A percentile compares a stretch with the other conserved stretches of the same genome.
These are phyloP conservation scores for Gossypium trilobum DNA, from an alignment of 441 rosid species.

Conservation along the genomic window DNA sequence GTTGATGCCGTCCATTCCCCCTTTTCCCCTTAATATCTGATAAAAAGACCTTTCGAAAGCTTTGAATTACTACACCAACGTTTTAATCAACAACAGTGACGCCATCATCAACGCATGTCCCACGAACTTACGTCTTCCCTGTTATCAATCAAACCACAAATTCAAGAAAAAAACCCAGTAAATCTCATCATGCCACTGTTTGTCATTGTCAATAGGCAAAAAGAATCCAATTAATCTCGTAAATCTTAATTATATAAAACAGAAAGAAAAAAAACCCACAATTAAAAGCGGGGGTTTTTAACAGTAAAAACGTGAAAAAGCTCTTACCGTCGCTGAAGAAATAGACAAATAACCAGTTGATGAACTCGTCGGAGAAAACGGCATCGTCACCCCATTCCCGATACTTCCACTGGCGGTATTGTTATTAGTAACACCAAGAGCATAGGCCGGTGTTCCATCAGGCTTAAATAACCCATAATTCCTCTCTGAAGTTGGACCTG, in stretches of 20 bases:
- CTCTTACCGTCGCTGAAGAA: slow-evolving; percentile 43
- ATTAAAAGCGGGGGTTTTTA: not conserved
- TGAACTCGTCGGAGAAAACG: slow-evolving; percentile 31
- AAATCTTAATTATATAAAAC: not conserved
- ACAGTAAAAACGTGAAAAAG: not conserved
- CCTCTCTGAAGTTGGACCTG: slow-evolving; percentile 91
- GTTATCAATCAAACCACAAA: slow-evolving; percentile 1
- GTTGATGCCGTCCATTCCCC: slow-evolving; percentile 17
- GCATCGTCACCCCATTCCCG: slow-evolving; percentile 7
- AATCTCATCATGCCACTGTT: not conserved
- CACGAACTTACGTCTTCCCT: slow-evolving; percentile 15
- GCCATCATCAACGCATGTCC: not conserved
- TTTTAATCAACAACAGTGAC: slow-evolving; percentile 7
- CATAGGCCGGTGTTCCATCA: slow-evolving; percentile 62
- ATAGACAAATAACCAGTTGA: slow-evolving; percentile 68
- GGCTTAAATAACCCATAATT: slow-evolving; percentile 88
- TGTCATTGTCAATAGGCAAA: not conserved
- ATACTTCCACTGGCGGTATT: slow-evolving; percentile 16
- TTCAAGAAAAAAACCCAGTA: not conserved
- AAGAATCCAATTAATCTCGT: not conserved
- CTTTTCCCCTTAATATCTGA: slow-evolving; percentile 7
- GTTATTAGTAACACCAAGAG: slow-evolving; percentile 35
- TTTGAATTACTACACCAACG: not conserved
- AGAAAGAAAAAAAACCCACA: not conserved
- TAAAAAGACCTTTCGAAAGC: not conserved